Percentiles rank a stretch among this genome's conserved stretches.
Evolutionary conservation across 352 stramenopile genomes (phyloP).

Genomic region (Pythium diclinum): DNA sequence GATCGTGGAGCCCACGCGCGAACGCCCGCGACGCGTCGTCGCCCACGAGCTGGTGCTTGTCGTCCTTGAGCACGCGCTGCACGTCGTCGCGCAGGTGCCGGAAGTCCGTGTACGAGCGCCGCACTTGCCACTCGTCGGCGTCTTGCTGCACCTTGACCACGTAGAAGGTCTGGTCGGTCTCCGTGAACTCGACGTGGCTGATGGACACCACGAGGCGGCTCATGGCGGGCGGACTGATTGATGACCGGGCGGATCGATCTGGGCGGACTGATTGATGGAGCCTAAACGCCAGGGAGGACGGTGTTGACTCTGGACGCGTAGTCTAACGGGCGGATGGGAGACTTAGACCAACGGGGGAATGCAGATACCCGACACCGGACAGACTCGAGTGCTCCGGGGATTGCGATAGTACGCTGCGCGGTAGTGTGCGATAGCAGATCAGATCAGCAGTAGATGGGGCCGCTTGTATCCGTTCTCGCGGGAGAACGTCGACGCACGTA

Average conservation of each 20-base stretch:
- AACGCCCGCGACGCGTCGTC: conserved; percentile 52
- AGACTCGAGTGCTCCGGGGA: background rate
- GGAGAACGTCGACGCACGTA: background rate
- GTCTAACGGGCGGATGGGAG: background rate
- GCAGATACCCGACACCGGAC: background rate
- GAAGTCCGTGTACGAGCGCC: conserved; percentile 70
- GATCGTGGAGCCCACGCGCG: conserved; percentile 27
- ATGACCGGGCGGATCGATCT: background rate
- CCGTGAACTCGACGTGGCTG: conserved; percentile 76
- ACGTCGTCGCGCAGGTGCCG: conserved; percentile 67
- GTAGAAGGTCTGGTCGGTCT: conserved; percentile 64
- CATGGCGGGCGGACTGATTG: conserved; percentile 31
- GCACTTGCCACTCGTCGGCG: conserved; percentile 65
- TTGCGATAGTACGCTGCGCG: background rate
- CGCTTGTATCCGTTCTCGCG: background rate
- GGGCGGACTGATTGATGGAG: background rate
- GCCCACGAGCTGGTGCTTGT: conserved; percentile 39
- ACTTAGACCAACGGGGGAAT: background rate
- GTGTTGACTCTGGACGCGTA: background rate
- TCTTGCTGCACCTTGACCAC: conserved; percentile 77
- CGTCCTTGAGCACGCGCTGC: conserved; percentile 58
- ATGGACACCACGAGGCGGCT: conserved; percentile 73
- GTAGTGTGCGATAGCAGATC: too few species aligned
- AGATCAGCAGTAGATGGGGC: background rate
- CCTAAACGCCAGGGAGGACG: too few species aligned